Conservation (phyloP, 495 filamentous ascomycete species). For the Parathielavia hyrcaniae region DNA sequence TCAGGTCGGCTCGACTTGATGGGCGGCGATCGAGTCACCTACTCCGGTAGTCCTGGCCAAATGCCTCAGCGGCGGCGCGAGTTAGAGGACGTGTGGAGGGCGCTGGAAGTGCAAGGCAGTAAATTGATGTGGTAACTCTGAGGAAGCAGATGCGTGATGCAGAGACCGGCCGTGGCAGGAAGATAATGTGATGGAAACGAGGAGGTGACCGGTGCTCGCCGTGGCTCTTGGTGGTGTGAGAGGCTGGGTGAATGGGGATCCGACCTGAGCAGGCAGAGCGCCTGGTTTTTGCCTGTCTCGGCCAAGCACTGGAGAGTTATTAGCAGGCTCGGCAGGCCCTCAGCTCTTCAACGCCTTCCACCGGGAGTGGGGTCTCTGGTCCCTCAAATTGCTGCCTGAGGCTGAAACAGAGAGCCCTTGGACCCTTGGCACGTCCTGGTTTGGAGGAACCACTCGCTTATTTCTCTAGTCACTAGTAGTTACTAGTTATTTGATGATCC, state of each 20-base stretch:
- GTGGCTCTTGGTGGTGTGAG: slow-evolving; percentile 28
- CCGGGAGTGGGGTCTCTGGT: slow-evolving; percentile 5
- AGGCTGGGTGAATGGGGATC: slow-evolving; percentile 30
- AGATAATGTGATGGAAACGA: slow-evolving; percentile 12
- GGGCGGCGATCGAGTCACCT: slow-evolving; percentile 23
- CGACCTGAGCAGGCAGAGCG: slow-evolving; percentile 26
- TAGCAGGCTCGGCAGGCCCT: no score
- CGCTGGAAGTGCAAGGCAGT: slow-evolving; percentile 5
- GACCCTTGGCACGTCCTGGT: not conserved
- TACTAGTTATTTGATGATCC: not conserved
- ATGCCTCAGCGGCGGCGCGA: slow-evolving; percentile 32
- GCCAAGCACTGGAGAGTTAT: no score
- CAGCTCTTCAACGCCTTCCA: slow-evolving; percentile 23
- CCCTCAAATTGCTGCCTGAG: slow-evolving; percentile 14
- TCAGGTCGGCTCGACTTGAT: slow-evolving; percentile 13
- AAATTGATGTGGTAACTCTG: not conserved
- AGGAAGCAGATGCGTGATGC: slow-evolving; percentile 6
- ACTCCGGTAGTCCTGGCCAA: slow-evolving; percentile 26
- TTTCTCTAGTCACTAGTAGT: no score
- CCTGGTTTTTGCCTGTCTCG: slow-evolving; percentile 12
- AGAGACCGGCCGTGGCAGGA: slow-evolving; percentile 8
- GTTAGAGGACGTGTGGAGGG: not conserved
- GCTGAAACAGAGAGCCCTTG: not conserved
- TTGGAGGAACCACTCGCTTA: not conserved
- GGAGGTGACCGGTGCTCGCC: slow-evolving; percentile 23